phyloP scores from a whole-genome alignment of 441 rosid species.

The Syzygium malaccense region DNA sequence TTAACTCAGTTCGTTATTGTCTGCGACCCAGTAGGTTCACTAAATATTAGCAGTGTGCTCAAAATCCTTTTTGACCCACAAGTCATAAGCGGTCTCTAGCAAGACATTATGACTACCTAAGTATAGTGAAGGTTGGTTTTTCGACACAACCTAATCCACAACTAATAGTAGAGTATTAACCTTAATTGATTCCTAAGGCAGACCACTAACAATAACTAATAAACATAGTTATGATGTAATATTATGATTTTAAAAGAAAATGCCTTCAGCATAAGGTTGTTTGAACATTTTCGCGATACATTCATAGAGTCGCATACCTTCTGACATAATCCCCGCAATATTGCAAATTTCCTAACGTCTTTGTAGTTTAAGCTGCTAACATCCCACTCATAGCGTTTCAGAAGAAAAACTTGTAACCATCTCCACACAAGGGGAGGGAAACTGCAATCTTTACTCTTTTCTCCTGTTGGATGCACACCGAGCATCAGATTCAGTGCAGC shows the following conservation, averaged over 20 bases:
- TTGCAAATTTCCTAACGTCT: constrained; percentile 60
- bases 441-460: constrained; percentile 24
- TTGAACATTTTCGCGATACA: neutral
- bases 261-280: neutral
- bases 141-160: too few species aligned
- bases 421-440: constrained; percentile 49
- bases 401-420: constrained; percentile 59
- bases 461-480: constrained; percentile 39
- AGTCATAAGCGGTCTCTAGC: too few species aligned
- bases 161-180: too few species aligned
- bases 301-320: constrained; percentile 29
- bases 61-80: too few species aligned
- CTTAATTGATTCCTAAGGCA: too few species aligned
- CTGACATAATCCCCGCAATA: constrained; percentile 66
- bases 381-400: constrained; percentile 68
- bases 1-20: too few species aligned
- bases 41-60: too few species aligned
- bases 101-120: too few species aligned
- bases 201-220: neutral
- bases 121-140: too few species aligned
- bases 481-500: constrained; percentile 66
- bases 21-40: too few species aligned
- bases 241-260: neutral
- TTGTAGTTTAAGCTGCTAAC: constrained; percentile 50
- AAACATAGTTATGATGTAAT: neutral